Evolutionary conservation across 768 basidiomycete species (phyloP), one percentile per base, ranked within the genome.

Genomic region (Pholiota molesta): DNA sequence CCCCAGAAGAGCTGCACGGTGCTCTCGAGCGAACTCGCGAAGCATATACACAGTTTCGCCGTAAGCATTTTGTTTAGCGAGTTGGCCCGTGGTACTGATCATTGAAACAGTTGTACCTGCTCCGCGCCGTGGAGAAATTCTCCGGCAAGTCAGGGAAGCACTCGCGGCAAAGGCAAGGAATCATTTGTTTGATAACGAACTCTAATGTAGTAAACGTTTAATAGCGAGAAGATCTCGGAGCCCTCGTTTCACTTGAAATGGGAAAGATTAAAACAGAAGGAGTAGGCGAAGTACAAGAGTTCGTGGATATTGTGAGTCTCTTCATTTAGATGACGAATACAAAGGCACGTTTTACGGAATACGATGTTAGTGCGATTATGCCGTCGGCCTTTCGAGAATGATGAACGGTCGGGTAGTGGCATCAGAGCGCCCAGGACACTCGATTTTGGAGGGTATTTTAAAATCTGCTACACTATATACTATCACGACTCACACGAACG

Each of bases 241-340:
- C 90, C 13, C 81, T 97, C 19, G 86, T 97, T 9, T 90, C 92
- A 44, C 81, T 95, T 14, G 92, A 94, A 73, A 93, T 94, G 92
- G 92, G 97, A 17, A 89, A 99, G 79, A 95, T 97, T 66, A 84
- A 81, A 68, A 89, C 91, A 16, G 96, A 97, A 73, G 96, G 96
- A 26, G 79, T 88, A 19, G 96, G 96, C 16, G 95, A 97, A 77
- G 94, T 98, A 13, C 94, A 96, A 71, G 95, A 97, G 77, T 94
- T 96, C 69, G 85, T 97, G 61, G 95, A 97, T 71, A 94, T 97
- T 65, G 94, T 97, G 72, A 71, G 91, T 80, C 23, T 5, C 21
- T 56, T 4, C 59, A n/a, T 39, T 51, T 65, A n/a, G 54, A 56
- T 14, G 55, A 61, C 29, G 31, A 31, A 31, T 7, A 57, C n/a